These are phyloP conservation scores for Cajanus cajan DNA, from an alignment of 306 rosid species.

Conservation along the genomic window DNA sequence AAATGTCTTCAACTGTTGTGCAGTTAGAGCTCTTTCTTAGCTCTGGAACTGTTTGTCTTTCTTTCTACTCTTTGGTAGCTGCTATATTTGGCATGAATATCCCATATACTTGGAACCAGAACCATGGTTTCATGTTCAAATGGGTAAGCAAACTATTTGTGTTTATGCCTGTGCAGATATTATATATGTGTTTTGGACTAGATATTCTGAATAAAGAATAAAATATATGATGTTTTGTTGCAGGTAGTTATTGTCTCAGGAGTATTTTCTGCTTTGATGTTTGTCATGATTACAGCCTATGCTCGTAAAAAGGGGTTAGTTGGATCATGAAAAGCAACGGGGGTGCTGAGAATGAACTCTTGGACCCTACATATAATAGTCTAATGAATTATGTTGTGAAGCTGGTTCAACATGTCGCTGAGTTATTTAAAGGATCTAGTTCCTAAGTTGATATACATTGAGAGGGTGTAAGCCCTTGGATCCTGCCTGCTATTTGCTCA, in stretches of 20 bases:
- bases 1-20: slow-evolving; percentile 26
- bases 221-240: slow-evolving; percentile 5
- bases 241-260: slow-evolving; percentile 65
- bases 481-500: background rate
- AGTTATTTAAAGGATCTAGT: background rate
- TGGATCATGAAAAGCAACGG: slow-evolving; percentile 52
- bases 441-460: background rate
- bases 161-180: background rate
- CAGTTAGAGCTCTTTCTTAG: slow-evolving; percentile 90
- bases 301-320: slow-evolving; percentile 80
- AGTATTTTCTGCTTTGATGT: slow-evolving; percentile 34
- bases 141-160: slow-evolving; percentile 55
- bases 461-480: background rate
- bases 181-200: background rate
- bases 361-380: background rate
- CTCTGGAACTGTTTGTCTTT: slow-evolving; percentile 68
- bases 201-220: background rate
- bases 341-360: slow-evolving; percentile 21
- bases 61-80: slow-evolving; percentile 65
- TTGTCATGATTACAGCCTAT: slow-evolving; percentile 42
- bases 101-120: slow-evolving; percentile 66
- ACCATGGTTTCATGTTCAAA: slow-evolving; percentile 65
- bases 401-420: slow-evolving; percentile 2
- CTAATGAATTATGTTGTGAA: background rate
- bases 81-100: slow-evolving; percentile 88